Conservation (phyloP, 208 protist species). For the Trypanosoma rangeli region DNA sequence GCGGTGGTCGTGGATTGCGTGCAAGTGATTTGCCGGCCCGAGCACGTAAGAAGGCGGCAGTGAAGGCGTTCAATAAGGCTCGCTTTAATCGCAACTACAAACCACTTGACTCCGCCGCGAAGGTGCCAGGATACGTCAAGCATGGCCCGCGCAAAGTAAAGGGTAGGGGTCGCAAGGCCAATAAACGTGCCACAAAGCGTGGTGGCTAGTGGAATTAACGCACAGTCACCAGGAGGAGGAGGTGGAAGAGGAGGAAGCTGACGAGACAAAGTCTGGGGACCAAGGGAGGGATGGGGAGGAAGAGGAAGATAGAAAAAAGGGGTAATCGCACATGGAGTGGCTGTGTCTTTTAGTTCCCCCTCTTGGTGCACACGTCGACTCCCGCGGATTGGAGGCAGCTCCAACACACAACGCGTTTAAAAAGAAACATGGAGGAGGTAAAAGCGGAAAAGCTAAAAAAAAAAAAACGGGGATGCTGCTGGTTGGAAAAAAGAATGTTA, state of each 20-base stretch:
- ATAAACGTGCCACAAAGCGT: conserved; percentile 77
- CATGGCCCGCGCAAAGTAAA: conserved; percentile 71
- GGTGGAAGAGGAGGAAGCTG: not conserved
- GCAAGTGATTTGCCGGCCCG: conserved; percentile 54
- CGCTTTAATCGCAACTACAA: conserved; percentile 89
- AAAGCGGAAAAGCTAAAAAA: conserved; percentile 1
- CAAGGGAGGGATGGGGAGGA: no score
- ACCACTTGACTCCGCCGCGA: conserved; percentile 61
- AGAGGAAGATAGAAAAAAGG: not conserved
- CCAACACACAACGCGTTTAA: conserved; percentile 12
- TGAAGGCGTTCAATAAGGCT: conserved; percentile 72
- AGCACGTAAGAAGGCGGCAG: conserved; percentile 56
- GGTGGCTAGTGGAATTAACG: conserved; percentile 9
- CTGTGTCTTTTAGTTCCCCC: not conserved
- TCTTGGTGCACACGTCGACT: not conserved
- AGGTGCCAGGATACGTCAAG: conserved; percentile 85
- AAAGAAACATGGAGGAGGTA: conserved; percentile 5
- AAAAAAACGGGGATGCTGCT: not conserved
- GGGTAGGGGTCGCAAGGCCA: conserved; percentile 82
- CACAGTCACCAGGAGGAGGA: not conserved
- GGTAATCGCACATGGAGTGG: not conserved
- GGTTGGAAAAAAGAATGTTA: not conserved
- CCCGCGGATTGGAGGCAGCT: not conserved
- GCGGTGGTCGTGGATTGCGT: conserved; percentile 2
- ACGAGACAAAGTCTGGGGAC: not conserved